Evolutionary conservation across 768 basidiomycete species (phyloP).

Genomic region (Cystobasidium onofrii): DNA sequence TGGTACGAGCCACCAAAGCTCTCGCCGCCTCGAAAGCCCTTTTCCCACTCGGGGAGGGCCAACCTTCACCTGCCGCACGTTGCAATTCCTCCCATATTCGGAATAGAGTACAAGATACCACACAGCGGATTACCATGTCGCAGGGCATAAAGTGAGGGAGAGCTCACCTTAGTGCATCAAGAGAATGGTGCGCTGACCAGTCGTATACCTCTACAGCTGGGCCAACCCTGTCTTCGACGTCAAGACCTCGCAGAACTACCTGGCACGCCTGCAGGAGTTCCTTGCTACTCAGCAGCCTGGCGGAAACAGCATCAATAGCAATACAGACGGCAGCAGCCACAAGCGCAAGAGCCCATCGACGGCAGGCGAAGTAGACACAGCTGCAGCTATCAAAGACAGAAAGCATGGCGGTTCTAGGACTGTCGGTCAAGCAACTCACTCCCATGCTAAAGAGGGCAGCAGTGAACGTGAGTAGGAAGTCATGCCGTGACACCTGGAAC

Average conservation of each 20-base stretch:
- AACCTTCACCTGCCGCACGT: background rate
- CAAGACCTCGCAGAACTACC: conserved; percentile 21
- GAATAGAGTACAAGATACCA: background rate
- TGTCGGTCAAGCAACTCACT: background rate
- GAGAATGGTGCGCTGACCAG: background rate
- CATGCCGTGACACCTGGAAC: background rate
- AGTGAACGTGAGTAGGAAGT: background rate
- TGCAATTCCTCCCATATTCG: background rate
- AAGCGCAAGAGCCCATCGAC: conserved; percentile 21
- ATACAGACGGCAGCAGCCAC: background rate
- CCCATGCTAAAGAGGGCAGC: conserved; percentile 14
- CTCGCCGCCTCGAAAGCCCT: too few species aligned
- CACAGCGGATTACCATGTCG: background rate
- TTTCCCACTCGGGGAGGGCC: background rate
- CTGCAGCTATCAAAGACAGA: conserved; percentile 19
- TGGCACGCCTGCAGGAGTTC: conserved; percentile 16
- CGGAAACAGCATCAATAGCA: conserved; percentile 11
- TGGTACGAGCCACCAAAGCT: too few species aligned
- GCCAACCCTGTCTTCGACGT: conserved; percentile 12
- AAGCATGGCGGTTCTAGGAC: background rate
- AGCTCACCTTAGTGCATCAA: background rate
- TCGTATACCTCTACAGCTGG: conserved; percentile 11
- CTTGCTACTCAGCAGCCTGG: conserved; percentile 3
- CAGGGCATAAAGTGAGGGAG: background rate
- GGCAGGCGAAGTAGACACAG: conserved; percentile 9